These are phyloP conservation scores for Nemania sp. DNA, from an alignment of 2,329 filamentous ascomycete genomes.

Conservation along the genomic window DNA sequence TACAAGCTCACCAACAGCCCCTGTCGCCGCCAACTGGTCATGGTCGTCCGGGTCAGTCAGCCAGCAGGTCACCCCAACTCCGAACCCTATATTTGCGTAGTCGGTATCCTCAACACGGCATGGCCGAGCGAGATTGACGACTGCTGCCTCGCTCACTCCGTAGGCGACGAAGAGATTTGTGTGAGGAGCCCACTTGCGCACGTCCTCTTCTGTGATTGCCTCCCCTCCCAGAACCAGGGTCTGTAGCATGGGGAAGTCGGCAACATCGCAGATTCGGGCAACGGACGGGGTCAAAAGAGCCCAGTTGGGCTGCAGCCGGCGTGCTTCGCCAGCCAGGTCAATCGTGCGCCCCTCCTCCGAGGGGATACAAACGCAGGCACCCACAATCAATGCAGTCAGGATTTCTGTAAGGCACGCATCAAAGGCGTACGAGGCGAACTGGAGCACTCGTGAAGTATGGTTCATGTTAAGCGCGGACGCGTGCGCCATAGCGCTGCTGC, in stretches of 20 bases:
- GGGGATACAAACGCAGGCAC: constrained; percentile 47
- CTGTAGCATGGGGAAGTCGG: constrained; percentile 28
- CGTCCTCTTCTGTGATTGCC: constrained; percentile 37
- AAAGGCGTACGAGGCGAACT: constrained; percentile 44
- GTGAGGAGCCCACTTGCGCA: constrained; percentile 23
- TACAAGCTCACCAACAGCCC: constrained; percentile 44
- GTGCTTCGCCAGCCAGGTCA: constrained; percentile 37
- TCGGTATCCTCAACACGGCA: not conserved
- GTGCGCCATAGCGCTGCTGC: constrained; percentile 7
- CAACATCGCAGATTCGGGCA: constrained; percentile 27
- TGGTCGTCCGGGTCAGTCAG: constrained; percentile 45
- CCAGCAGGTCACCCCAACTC: constrained; percentile 35
- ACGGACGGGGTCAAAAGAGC: constrained; percentile 34
- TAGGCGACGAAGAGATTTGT: constrained; percentile 20
- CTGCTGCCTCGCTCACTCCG: constrained; percentile 20
- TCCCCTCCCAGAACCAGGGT: constrained; percentile 36
- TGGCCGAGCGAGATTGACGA: constrained; percentile 2
- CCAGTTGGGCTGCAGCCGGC: constrained; percentile 25
- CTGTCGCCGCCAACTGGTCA: constrained; percentile 42
- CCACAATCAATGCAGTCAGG: constrained; percentile 43
- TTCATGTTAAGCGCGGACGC: constrained; percentile 1
- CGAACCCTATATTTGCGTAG: constrained; percentile 6
- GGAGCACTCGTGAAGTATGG: constrained; percentile 22
- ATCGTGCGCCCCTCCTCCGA: constrained; percentile 44
- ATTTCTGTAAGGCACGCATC: constrained; percentile 46